Conservation (phyloP, 306 rosid genomes). For the Quercus parvula region DNA sequence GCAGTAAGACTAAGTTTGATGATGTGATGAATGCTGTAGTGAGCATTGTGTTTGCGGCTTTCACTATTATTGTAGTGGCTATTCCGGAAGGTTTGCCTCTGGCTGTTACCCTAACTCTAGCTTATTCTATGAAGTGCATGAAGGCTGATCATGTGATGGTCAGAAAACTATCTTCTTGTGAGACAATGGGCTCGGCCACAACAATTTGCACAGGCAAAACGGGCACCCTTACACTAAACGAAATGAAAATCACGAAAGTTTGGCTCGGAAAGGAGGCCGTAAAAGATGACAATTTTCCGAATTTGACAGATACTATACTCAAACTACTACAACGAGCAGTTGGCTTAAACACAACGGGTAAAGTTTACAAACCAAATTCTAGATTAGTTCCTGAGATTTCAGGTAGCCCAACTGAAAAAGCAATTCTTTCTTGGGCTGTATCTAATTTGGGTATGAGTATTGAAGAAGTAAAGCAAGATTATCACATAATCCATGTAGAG, state of each 20-base stretch:
- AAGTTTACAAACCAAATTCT: constrained; percentile 5
- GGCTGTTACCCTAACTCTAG: constrained; percentile 24
- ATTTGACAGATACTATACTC: not conserved
- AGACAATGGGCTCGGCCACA: constrained; percentile 25
- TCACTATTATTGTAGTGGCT: constrained; percentile 26
- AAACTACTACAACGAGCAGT: constrained; percentile 13
- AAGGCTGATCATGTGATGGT: constrained; percentile 29
- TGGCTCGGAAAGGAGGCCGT: constrained; percentile 23
- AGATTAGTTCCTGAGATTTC: constrained; percentile 12
- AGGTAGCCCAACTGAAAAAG: constrained; percentile 25
- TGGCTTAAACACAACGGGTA: constrained; percentile 24
- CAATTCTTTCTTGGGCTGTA: constrained; percentile 22
- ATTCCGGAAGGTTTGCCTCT: constrained; percentile 30
- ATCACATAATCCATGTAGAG: constrained; percentile 16
- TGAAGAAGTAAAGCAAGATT: constrained; percentile 14
- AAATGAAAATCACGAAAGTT: constrained; percentile 19
- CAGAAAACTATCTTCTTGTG: constrained; percentile 26
- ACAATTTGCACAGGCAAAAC: constrained; percentile 28
- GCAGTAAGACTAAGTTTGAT: constrained; percentile 16
- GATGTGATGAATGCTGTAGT: constrained; percentile 14
- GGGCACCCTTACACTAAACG: constrained; percentile 22
- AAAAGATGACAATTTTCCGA: not conserved
- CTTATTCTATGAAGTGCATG: constrained; percentile 26
- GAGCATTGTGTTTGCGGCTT: constrained; percentile 11
- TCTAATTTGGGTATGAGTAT: constrained; percentile 6